These are phyloP conservation scores for Clavispora phyllophila DNA, from an alignment of 805 yeast species.

Conservation along the genomic window DNA sequence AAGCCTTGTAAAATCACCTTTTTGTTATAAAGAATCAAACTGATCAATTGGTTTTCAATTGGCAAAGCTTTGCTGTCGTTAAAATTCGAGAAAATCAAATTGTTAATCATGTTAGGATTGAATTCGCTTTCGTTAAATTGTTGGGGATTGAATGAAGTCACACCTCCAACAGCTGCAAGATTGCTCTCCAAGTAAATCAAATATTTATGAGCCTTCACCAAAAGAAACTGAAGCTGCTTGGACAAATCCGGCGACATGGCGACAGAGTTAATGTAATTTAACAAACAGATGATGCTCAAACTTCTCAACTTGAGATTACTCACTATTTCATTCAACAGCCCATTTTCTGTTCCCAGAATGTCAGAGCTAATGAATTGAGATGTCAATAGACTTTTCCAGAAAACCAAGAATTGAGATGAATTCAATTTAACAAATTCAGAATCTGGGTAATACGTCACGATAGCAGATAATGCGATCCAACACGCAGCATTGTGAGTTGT, in stretches of 20 bases:
- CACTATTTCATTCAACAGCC: conserved; percentile 23
- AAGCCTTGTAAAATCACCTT: conserved; percentile 34
- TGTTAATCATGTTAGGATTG: conserved; percentile 25
- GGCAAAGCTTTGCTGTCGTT: conserved; percentile 17
- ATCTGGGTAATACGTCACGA: conserved; percentile 35
- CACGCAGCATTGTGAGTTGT: conserved; percentile 29
- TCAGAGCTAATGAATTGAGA: conserved; percentile 32
- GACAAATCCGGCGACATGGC: conserved; percentile 36
- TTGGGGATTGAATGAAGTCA: conserved; percentile 27
- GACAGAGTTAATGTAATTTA: conserved; percentile 35
- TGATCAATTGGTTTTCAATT: conserved; percentile 23
- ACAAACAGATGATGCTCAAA: conserved; percentile 34
- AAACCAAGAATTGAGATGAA: conserved; percentile 39
- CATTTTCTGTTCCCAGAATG: conserved; percentile 11
- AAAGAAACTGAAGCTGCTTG: conserved; percentile 37
- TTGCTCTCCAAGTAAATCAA: conserved; percentile 36
- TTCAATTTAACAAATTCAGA: conserved; percentile 40
- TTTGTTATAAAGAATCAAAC: conserved; percentile 33
- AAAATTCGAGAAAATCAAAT: conserved; percentile 25
- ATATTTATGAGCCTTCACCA: conserved; percentile 38
- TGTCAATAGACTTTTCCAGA: conserved; percentile 41
- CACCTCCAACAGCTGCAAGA: conserved; percentile 25
- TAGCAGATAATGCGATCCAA: conserved; percentile 38
- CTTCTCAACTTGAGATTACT: conserved; percentile 34
- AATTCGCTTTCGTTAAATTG: conserved; percentile 26